Evolutionary conservation across 306 rosid species (phyloP).

Genomic region (Prosopis cineraria): DNA sequence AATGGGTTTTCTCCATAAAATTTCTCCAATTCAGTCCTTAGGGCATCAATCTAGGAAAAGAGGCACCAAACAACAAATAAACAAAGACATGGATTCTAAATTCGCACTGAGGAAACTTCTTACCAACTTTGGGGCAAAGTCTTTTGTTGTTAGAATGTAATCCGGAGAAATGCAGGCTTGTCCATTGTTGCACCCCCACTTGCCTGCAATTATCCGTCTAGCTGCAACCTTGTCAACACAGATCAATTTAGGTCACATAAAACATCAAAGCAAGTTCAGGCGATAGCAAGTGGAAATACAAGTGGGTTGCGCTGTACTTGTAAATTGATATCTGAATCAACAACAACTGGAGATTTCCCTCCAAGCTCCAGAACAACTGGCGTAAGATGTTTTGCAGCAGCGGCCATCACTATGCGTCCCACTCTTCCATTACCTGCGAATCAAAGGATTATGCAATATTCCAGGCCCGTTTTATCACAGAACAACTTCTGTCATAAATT

Average conservation of each 20-base stretch:
- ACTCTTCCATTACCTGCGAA: constrained; percentile 76
- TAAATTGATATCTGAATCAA: constrained; percentile 75
- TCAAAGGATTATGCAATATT: constrained; percentile 11
- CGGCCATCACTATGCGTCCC: constrained; percentile 90
- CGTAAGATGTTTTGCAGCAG: constrained; percentile 97
- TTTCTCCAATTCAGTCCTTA: constrained; percentile 71
- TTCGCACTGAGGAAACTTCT: constrained; percentile 35
- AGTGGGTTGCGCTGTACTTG: constrained; percentile 45
- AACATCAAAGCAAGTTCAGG: constrained; percentile 23
- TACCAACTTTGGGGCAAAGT: constrained; percentile 86
- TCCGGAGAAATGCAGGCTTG: constrained; percentile 96
- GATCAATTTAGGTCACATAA: constrained; percentile 23
- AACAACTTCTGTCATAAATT: neutral
- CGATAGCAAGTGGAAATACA: neutral
- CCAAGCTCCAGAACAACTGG: constrained; percentile 98
- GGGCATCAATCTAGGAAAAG: constrained; percentile 67
- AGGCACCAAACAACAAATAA: constrained; percentile 33
- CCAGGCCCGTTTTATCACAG: constrained; percentile 1
- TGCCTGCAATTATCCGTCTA: constrained; percentile 86
- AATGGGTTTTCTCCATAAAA: constrained; percentile 81
- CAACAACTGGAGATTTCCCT: constrained; percentile 91
- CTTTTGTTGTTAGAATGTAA: constrained; percentile 76
- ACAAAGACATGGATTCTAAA: constrained; percentile 16
- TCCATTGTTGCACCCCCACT: constrained; percentile 94
- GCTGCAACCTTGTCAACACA: constrained; percentile 63